Conservation (phyloP, 169 alveolate species). For the Theileria equi region DNA sequence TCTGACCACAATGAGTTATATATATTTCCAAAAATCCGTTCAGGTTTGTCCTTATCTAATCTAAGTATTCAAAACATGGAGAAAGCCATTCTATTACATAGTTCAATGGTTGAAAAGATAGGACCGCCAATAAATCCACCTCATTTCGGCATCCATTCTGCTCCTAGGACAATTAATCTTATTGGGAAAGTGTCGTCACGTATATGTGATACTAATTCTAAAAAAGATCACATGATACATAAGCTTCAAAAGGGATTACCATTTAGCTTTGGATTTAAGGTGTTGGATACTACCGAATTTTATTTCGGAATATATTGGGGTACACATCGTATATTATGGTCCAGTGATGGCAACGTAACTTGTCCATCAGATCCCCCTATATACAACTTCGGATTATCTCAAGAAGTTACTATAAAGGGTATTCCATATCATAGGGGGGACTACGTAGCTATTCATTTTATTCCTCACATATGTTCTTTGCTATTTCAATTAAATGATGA, state of each 20-base stretch:
- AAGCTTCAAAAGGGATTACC: neutral
- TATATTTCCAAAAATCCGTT: too few species aligned
- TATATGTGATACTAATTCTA: too few species aligned
- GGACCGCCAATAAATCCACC: too few species aligned
- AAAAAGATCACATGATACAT: too few species aligned
- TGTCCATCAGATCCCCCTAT: slow-evolving; percentile 72
- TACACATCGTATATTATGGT: slow-evolving; percentile 75
- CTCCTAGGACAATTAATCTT: too few species aligned
- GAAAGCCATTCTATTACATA: too few species aligned
- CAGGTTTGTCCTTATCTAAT: too few species aligned
- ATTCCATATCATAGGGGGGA: slow-evolving; percentile 20
- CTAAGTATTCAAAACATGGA: too few species aligned
- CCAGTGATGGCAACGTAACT: slow-evolving; percentile 65
- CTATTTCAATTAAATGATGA: slow-evolving; percentile 72
- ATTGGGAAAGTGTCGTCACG: too few species aligned
- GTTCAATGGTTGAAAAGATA: too few species aligned
- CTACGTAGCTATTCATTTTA: slow-evolving; percentile 72
- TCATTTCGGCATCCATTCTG: too few species aligned
- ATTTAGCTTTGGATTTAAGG: slow-evolving; percentile 17
- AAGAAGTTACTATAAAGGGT: slow-evolving; percentile 26
- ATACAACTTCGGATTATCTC: slow-evolving; percentile 36
- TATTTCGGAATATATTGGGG: slow-evolving; percentile 47
- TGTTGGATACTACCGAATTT: slow-evolving; percentile 1
- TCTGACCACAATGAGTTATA: too few species aligned
- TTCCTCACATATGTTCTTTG: slow-evolving; percentile 76